Percentiles rank a stretch among this genome's conserved stretches.
phyloP scores from a whole-genome alignment of 192 early-diverging fungal species.

The Entomortierella chlamydospora region DNA sequence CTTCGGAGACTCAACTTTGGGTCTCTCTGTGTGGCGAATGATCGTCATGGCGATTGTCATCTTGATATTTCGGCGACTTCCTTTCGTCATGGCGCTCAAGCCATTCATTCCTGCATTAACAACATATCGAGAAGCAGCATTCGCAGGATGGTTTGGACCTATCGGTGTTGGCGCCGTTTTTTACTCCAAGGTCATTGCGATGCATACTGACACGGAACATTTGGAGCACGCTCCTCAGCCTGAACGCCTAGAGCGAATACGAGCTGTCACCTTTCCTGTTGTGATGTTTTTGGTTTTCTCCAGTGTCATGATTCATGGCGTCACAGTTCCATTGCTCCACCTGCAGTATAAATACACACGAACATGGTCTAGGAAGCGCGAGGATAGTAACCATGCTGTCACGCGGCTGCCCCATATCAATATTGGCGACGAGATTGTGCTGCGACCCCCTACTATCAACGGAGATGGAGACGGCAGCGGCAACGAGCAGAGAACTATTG shows the following conservation, averaged over 20 bases:
- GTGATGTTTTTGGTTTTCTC: constrained; percentile 82
- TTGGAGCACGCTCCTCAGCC: constrained; percentile 10
- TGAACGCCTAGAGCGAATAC: constrained; percentile 13
- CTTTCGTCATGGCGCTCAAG: constrained; percentile 72
- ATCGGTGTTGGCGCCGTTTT: constrained; percentile 79
- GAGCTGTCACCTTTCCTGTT: constrained; percentile 62
- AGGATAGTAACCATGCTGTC: constrained; percentile 49
- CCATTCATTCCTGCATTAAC: constrained; percentile 75
- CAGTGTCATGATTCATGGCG: constrained; percentile 86
- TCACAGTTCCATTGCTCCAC: constrained; percentile 81
- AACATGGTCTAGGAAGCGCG: constrained; percentile 51
- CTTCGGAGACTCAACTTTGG: constrained; percentile 66
- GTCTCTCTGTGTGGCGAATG: constrained; percentile 77
- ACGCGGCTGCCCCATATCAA: constrained; percentile 49
- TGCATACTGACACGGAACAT: constrained; percentile 11
- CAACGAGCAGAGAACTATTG: constrained; percentile 29
- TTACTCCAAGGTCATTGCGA: constrained; percentile 57
- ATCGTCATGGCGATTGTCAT: constrained; percentile 70
- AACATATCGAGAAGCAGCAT: constrained; percentile 79
- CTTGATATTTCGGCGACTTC: constrained; percentile 79
- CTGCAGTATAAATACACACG: constrained; percentile 58
- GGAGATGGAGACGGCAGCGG: constrained; percentile 37
- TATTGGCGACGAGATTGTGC: constrained; percentile 51
- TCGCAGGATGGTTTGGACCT: constrained; percentile 94
- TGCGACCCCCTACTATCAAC: constrained; percentile 45